Evolutionary conservation across 257 asterid genomes (phyloP).

Genomic region (Avicennia marina): DNA sequence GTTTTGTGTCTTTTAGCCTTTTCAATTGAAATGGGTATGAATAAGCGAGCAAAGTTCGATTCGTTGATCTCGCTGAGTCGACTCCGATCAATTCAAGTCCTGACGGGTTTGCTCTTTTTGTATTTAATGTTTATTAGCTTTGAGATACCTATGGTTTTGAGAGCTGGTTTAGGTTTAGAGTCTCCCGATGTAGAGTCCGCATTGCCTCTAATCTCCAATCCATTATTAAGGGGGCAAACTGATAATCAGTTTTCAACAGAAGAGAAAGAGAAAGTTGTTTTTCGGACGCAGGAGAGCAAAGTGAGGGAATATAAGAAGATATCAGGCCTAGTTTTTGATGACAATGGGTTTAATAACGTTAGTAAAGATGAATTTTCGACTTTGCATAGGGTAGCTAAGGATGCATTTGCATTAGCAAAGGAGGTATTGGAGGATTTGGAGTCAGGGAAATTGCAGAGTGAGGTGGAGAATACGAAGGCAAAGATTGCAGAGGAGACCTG

Average conservation of each 20-base stretch:
- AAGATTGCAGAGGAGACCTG: constrained; percentile 45
- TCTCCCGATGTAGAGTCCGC: constrained; percentile 44
- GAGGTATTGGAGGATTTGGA: constrained; percentile 52
- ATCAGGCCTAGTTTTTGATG: constrained; percentile 64
- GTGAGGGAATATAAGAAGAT: constrained; percentile 48
- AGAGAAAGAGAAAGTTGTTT: constrained; percentile 28
- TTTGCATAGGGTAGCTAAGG: constrained; percentile 62
- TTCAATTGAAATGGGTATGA: constrained; percentile 28
- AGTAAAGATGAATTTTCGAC: constrained; percentile 59
- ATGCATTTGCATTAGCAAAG: constrained; percentile 73
- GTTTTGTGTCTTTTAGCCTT: constrained; percentile 11
- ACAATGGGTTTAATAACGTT: constrained; percentile 44
- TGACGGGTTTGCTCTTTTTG: constrained; percentile 58
- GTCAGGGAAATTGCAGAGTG: constrained; percentile 45
- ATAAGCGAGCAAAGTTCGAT: constrained; percentile 64
- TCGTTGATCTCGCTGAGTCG: constrained; percentile 74
- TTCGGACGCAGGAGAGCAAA: constrained; percentile 29
- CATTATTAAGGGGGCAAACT: constrained; percentile 26
- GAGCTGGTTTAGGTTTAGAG: constrained; percentile 59
- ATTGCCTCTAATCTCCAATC: constrained; percentile 31
- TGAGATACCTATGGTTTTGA: constrained; percentile 78
- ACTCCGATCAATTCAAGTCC: constrained; percentile 73
- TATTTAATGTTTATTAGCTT: constrained; percentile 61
- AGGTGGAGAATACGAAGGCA: constrained; percentile 28
- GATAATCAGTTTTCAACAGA: constrained; percentile 30